These are phyloP conservation scores for Ogataea nakhonphanomensis DNA, from an alignment of 805 yeast species.

Conservation along the genomic window DNA sequence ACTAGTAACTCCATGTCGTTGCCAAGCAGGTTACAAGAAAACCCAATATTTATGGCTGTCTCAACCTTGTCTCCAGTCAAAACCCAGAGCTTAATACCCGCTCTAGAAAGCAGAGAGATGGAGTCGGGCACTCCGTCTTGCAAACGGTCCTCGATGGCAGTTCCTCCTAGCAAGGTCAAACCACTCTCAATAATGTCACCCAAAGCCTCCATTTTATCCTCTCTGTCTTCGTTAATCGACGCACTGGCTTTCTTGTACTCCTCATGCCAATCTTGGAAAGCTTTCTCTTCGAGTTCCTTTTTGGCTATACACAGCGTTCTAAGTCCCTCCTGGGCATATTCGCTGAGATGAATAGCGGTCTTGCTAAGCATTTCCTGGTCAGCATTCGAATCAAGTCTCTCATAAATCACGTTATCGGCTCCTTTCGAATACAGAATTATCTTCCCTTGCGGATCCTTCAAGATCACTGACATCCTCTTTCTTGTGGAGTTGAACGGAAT, in stretches of 20 bases:
- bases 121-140: conserved; percentile 79
- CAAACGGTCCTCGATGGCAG: conserved; percentile 77
- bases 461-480: conserved; percentile 74
- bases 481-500: conserved; percentile 69
- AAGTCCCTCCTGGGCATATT: conserved; percentile 72
- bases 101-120: conserved; percentile 59
- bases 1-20: conserved; percentile 67
- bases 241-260: conserved; percentile 56
- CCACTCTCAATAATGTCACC: conserved; percentile 59
- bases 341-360: conserved; percentile 64
- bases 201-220: conserved; percentile 48
- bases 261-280: conserved; percentile 52
- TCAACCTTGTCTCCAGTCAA: conserved; percentile 80
- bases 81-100: conserved; percentile 82
- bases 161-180: conserved; percentile 64
- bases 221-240: conserved; percentile 56
- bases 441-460: conserved; percentile 41
- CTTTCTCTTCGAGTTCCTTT: conserved; percentile 41
- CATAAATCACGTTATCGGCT: conserved; percentile 70
- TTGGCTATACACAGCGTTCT: conserved; percentile 73
- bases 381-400: conserved; percentile 34
- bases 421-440: conserved; percentile 61
- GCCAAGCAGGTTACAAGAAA: conserved; percentile 67
- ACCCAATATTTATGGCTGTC: conserved; percentile 82
- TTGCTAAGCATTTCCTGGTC: conserved; percentile 46